These are phyloP conservation scores for Eurotiales sp. DNA, from an alignment of 2,329 filamentous ascomycete genomes.

Conservation along the genomic window DNA sequence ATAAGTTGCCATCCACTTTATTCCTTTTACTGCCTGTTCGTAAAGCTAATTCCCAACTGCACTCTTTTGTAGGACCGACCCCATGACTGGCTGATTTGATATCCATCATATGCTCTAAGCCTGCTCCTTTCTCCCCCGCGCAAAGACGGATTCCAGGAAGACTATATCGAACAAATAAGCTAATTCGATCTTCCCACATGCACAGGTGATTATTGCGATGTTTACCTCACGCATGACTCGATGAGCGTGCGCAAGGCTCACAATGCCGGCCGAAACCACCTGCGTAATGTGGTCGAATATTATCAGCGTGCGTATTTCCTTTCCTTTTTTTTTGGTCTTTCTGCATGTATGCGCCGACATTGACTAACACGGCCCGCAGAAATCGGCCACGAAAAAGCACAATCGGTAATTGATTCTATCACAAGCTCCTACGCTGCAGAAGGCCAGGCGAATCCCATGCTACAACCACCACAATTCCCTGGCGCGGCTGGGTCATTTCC, in stretches of 20 bases:
- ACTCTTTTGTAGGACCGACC: conserved; percentile 71
- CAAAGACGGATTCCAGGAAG: too few relatives aligned
- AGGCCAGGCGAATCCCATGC: conserved; percentile 87
- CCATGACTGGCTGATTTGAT: too few relatives aligned
- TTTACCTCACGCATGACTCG: conserved; percentile 98
- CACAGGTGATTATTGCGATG: conserved; percentile 93
- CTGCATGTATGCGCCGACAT: too few relatives aligned
- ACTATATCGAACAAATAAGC: neutral
- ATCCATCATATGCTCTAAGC: conserved; percentile 16
- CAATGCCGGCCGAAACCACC: conserved; percentile 92
- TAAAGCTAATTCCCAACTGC: conserved; percentile 38
- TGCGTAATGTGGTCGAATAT: conserved; percentile 97
- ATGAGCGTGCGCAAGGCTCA: conserved; percentile 99
- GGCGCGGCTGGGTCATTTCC: conserved; percentile 47
- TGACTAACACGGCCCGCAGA: conserved; percentile 58
- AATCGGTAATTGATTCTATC: conserved; percentile 97
- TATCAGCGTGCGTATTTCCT: conserved; percentile 68
- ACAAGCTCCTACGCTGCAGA: conserved; percentile 93
- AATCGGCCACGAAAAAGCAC: conserved; percentile 97
- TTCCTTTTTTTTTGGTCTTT: neutral
- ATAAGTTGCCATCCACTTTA: conserved; percentile 53
- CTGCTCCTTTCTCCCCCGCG: neutral
- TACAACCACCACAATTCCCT: conserved; percentile 51
- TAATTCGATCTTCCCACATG: neutral
- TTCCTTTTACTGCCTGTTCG: neutral